phyloP scores from a whole-genome alignment of 441 rosid genomes.

The Arabidopsis lyrata region DNA sequence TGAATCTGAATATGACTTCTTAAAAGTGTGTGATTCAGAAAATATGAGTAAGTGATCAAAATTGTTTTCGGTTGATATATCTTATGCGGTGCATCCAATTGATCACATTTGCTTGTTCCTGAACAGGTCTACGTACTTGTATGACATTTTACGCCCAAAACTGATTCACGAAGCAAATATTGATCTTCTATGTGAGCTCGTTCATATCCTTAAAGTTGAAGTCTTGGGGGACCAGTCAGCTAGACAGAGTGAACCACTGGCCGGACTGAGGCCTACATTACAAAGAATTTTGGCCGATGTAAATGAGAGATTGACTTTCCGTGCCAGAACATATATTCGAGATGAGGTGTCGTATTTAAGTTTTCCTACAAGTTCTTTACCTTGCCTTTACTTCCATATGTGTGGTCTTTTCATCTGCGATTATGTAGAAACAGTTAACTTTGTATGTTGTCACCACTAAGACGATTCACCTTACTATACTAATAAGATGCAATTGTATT shows the following conservation, averaged over 20 bases:
- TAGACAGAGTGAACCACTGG: slow-evolving; percentile 80
- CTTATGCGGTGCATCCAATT: slow-evolving; percentile 15
- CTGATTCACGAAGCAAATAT: slow-evolving; percentile 89
- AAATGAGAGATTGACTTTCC: slow-evolving; percentile 92
- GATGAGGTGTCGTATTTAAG: slow-evolving; percentile 69
- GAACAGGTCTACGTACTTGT: slow-evolving; percentile 85
- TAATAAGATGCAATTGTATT: slow-evolving; percentile 18
- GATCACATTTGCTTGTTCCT: slow-evolving; percentile 29
- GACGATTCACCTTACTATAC: slow-evolving; percentile 1
- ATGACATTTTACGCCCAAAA: slow-evolving; percentile 94
- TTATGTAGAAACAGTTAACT: slow-evolving; percentile 35
- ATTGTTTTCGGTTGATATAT: slow-evolving; percentile 28
- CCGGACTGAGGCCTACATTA: slow-evolving; percentile 86
- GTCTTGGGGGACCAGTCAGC: slow-evolving; percentile 87
- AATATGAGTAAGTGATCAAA: slow-evolving; percentile 18
- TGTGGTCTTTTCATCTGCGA: slow-evolving; percentile 12
- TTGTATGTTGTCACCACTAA: slow-evolving; percentile 34
- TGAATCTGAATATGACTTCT: slow-evolving; percentile 20
- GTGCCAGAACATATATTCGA: slow-evolving; percentile 93
- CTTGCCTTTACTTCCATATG: slow-evolving; percentile 18
- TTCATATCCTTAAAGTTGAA: slow-evolving; percentile 94
- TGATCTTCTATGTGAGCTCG: slow-evolving; percentile 94
- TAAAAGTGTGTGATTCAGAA: slow-evolving; percentile 17
- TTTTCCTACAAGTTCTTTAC: slow-evolving; percentile 17
- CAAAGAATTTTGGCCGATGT: slow-evolving; percentile 94